Evolutionary conservation across 1,284 basidiomycete genomes (phyloP), one percentile per base, ranked within the genome.

Genomic region (Ustilago tritici): DNA sequence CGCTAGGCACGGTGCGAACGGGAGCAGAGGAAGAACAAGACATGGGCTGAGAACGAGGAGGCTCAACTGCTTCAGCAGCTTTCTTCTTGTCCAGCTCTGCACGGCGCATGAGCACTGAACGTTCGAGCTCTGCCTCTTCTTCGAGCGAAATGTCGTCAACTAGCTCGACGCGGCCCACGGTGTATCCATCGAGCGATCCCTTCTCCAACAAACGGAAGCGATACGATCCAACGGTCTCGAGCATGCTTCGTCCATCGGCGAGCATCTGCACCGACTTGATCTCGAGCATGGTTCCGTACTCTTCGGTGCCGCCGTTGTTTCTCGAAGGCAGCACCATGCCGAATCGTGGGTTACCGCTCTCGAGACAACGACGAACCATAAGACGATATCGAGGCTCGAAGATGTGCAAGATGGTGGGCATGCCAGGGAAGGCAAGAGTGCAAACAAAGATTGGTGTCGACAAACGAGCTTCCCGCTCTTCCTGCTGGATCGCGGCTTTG

Each of bases 261-360:
- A 95, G 89, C 91, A 94, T 93, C 84, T 93, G 92, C 11, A 95
- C 93, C 78, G 89, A 91, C 78, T 90, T 90, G 69, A 98, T 95
- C 85, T 94, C 91, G 57, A 97, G 89, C 92, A 98, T 95, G 34
- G 95, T 98, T 2, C 95, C 95, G 87, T 93, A 98, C 67, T 93
- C 91, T 66, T 88, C 86, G 67, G 87, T 86, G 57, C 90, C 88
- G 1, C 81, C 70, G 31, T 85, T 87, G 10, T 66, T 77, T 47
- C 89, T 87, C 2, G 88, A 88, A 0, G 91, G 91, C 88, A 96
- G 90, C 80, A 97, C 90, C 93, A 98, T 97, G 23, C 95, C 95
- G 85, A 98, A 97, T 14, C 82, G 61, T 14, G 93, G 93, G 32
- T 88, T 88, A 5, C 90, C 88, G 14, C 90, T 91, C 78, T 93